phyloP scores from a whole-genome alignment of 2,329 filamentous ascomycete species.

The Trichoderma sp. region DNA sequence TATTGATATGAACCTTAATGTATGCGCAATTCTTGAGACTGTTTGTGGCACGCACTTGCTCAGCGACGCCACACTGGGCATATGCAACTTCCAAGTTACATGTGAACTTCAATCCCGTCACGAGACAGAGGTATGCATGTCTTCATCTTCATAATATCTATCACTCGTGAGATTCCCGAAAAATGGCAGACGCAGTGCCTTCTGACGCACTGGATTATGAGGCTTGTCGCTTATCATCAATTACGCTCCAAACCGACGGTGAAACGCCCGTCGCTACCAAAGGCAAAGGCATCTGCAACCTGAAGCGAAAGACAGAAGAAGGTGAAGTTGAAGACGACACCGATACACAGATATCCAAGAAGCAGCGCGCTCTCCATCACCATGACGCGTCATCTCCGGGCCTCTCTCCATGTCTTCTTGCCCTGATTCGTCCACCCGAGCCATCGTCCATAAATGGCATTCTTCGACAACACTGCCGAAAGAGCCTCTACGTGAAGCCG shows the following conservation, averaged over 20 bases:
- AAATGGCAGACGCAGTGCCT: neutral
- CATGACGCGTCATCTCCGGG: neutral
- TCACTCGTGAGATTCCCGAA: neutral
- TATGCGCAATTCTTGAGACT: no score
- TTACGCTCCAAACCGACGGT: neutral
- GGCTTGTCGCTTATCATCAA: neutral
- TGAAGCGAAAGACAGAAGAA: neutral
- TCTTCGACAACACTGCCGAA: neutral
- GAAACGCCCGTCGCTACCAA: neutral
- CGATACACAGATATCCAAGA: neutral
- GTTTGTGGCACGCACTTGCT: no score
- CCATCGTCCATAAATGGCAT: neutral
- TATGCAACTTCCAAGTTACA: neutral
- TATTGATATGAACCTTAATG: no score
- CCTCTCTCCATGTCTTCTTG: neutral
- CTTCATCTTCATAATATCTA: neutral
- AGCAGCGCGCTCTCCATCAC: neutral
- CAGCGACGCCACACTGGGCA: neutral
- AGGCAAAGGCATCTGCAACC: neutral
- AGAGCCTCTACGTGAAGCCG: neutral
- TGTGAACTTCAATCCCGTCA: neutral
- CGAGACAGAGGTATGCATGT: neutral
- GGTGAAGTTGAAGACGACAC: neutral
- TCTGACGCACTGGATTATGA: neutral
- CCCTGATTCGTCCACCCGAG: neutral